Base-by-base conservation (phyloP, 768 basidiomycete genomes). In the Mycena capillaripes region DNA sequence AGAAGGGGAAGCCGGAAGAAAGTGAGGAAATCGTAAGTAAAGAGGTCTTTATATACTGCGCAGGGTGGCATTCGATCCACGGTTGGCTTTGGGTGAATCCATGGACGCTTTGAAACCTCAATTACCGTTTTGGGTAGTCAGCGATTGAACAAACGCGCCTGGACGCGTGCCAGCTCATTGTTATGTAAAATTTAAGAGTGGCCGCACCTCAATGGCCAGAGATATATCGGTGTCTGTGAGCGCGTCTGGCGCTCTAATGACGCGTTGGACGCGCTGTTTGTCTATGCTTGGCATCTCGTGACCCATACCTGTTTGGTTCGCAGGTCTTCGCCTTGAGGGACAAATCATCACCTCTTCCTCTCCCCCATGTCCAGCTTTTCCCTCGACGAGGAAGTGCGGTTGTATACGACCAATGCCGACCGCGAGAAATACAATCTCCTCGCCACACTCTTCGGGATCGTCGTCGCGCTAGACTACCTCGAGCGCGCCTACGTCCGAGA, bases 401-500 rank as follows among this genome's bases (percentile, higher is more conserved):
- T 98, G 16, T 95, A 95, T 85, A 91, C 89, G 17, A 95, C 90
- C 32, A 97, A 97, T 78, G 88, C 94, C 9, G 96, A 98, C 78
- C 86, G 97, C 59, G 98, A 98, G 79, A 92, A 91, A 78, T 93
- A 92, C 77, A 96, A 93, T 78, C 92, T 94, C 14, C 86, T 97
- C 21, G 93, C 95, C 0, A 99, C 96, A 5, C 86, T 99, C 8
- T 99, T 94, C 77, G 94, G 95, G 10, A 95, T 99, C 77, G 90
- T 98, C 69, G 93, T 97, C 55, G 90, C 94, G 3, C 85, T 99
- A 14, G 97, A 99, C 77, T 98, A 97, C 79, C 92, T 98, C 27
- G 97, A 99, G 81, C 89, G 96, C 48, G 97, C 97, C 0, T 99
- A 97, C 82, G 93, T 99, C 46, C 90, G 97, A 19, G 98, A 99